These are phyloP conservation scores for Fraxinus velutina DNA, from an alignment of 305 asterid genomes.

Conservation along the genomic window DNA sequence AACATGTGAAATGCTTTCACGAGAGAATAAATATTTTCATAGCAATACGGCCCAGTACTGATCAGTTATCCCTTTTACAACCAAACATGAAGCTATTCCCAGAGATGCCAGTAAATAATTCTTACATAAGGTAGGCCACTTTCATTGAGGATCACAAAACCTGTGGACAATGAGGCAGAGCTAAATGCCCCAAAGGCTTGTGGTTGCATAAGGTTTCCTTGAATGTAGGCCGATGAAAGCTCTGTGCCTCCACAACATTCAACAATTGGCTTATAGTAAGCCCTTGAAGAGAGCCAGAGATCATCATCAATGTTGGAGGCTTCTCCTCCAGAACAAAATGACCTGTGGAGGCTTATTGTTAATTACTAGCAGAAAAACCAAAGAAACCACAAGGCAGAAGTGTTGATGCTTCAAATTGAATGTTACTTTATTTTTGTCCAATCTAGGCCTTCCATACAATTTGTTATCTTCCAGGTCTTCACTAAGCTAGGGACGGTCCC, in stretches of 20 bases:
- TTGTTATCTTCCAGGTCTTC: slow-evolving; percentile 81
- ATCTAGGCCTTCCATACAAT: slow-evolving; percentile 74
- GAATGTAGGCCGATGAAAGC: slow-evolving; percentile 72
- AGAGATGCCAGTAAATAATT: slow-evolving; percentile 12
- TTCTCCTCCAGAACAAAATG: slow-evolving; percentile 77
- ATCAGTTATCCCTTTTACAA: not conserved
- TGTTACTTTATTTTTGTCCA: slow-evolving; percentile 83
- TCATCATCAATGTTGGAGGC: slow-evolving; percentile 81
- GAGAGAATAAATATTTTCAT: not conserved
- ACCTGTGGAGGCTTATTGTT: slow-evolving; percentile 39
- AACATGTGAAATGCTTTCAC: not conserved
- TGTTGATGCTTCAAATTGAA: not conserved
- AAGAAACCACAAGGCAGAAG: not conserved
- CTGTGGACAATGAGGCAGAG: slow-evolving; percentile 71
- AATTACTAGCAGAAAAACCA: slow-evolving; percentile 7
- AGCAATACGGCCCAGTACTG: not conserved
- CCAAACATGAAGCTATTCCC: not conserved
- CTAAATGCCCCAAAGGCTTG: slow-evolving; percentile 92
- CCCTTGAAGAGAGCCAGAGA: slow-evolving; percentile 93
- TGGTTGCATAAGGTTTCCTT: slow-evolving; percentile 78
- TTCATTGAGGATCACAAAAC: slow-evolving; percentile 73
- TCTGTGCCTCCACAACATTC: slow-evolving; percentile 97
- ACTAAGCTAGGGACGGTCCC: slow-evolving; percentile 98
- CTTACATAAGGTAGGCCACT: slow-evolving; percentile 71
- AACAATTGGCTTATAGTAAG: slow-evolving; percentile 65